A percentile compares a stretch with the other conserved stretches of the same genome.
Evolutionary conservation across 2,329 filamentous ascomycete species (phyloP).

Genomic region (Colletotrichum spaethianum): DNA sequence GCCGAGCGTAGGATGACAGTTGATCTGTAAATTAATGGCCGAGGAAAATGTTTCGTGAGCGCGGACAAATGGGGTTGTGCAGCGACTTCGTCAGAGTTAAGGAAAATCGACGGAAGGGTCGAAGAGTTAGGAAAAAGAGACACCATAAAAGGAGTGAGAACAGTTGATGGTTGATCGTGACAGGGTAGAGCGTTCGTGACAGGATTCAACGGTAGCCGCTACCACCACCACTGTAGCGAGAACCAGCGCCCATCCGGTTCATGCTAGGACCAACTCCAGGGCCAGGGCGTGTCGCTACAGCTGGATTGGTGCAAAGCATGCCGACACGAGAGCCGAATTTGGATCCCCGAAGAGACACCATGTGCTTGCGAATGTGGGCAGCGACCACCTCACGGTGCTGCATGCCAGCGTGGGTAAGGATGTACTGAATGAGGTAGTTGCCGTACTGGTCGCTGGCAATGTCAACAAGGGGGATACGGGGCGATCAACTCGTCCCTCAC

Average conservation of each 20-base stretch:
- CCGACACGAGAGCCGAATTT: conserved; percentile 99
- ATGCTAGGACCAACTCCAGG: conserved; percentile 81
- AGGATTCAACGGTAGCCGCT: conserved; percentile 68
- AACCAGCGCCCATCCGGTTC: conserved; percentile 69
- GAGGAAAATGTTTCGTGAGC: conserved; percentile 62
- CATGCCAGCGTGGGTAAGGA: conserved; percentile 87
- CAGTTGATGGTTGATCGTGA: conserved; percentile 16
- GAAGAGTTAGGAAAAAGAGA: conserved; percentile 15
- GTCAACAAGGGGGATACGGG: conserved; percentile 96
- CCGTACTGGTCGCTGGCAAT: conserved; percentile 99
- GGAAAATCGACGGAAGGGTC: conserved; percentile 46
- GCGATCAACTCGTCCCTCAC: conserved; percentile 89
- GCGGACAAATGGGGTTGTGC: conserved; percentile 60
- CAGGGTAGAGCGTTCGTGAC: conserved; percentile 10
- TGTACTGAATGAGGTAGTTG: conserved; percentile 98
- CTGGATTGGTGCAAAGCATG: conserved; percentile 98
- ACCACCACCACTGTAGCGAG: conserved; percentile 64
- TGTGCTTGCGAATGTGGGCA: conserved; percentile 96
- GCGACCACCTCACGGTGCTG: conserved; percentile 96
- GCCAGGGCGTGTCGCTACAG: conserved; percentile 88
- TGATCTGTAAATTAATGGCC: conserved; percentile 68
- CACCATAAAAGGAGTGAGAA: conserved; percentile 35
- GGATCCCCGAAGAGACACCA: conserved; percentile 97
- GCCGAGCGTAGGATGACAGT: conserved; percentile 70
- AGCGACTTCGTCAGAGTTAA: conserved; percentile 49